Evolutionary conservation across 1,284 basidiomycete genomes (phyloP).

Genomic region (Coniferiporia sulphurascens): DNA sequence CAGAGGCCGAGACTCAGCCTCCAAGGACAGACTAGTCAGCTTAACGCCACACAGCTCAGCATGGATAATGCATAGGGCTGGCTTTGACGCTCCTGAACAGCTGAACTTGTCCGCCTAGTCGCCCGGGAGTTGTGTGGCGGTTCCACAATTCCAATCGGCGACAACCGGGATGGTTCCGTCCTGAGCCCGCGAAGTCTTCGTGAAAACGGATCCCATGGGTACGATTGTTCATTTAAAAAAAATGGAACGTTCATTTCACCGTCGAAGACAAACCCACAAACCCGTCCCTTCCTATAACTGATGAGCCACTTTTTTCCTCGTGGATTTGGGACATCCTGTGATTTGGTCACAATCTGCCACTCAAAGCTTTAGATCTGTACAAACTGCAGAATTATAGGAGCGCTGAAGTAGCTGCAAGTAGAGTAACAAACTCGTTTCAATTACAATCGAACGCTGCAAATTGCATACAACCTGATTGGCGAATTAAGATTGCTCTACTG

Average conservation of each 20-base stretch:
- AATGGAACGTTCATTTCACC: background rate
- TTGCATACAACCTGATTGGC: constrained; percentile 66
- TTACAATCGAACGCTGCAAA: constrained; percentile 52
- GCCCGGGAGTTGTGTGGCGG: background rate
- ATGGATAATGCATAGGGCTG: background rate
- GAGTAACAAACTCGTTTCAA: constrained; percentile 64
- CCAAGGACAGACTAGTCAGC: too few species aligned
- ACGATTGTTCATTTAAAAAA: background rate
- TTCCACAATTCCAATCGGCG: background rate
- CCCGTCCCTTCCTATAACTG: constrained; percentile 30
- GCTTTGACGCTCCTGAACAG: background rate
- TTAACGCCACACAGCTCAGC: too few species aligned
- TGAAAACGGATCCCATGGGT: constrained; percentile 15
- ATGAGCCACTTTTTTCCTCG: constrained; percentile 51
- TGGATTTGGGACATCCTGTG: constrained; percentile 77
- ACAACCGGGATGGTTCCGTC: background rate
- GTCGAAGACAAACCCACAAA: background rate
- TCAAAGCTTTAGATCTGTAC: constrained; percentile 84
- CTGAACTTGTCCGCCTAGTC: constrained; percentile 4
- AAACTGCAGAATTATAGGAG: constrained; percentile 64
- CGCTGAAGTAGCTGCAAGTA: constrained; percentile 54
- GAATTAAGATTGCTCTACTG: constrained; percentile 51
- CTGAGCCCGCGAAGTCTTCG: background rate
- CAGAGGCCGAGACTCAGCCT: too few species aligned
- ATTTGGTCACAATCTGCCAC: constrained; percentile 70